A percentile compares a stretch with the other conserved stretches of the same genome.
phyloP scores from a whole-genome alignment of 2,329 filamentous ascomycete genomes.

The Arthrobotrys conoides region DNA sequence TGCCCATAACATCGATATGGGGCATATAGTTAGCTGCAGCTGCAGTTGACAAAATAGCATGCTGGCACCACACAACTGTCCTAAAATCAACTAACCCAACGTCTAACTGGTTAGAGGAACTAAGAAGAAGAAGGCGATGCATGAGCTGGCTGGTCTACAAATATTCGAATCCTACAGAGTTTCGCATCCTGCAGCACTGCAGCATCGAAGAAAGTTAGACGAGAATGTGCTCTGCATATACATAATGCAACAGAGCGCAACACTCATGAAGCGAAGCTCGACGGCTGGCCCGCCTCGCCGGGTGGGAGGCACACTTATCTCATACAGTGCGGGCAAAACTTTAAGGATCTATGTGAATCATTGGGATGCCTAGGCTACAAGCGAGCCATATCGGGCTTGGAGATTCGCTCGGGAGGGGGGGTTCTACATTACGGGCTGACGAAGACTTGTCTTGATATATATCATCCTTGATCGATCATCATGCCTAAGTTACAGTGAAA shows the following conservation, averaged over 20 bases:
- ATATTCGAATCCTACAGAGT: conserved; percentile 3
- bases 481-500: background rate
- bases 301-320: conserved; percentile 4
- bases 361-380: conserved; percentile 1
- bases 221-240: background rate
- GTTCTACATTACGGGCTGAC: background rate
- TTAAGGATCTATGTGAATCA: conserved; percentile 6
- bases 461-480: background rate
- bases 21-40: conserved; percentile 4
- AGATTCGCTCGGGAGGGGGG: background rate
- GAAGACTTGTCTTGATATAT: conserved; percentile 3
- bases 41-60: background rate
- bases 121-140: background rate
- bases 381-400: background rate
- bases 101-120: background rate
- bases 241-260: conserved; percentile 16
- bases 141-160: conserved; percentile 3
- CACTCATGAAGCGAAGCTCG: background rate
- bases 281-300: background rate
- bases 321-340: background rate
- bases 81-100: background rate
- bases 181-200: conserved; percentile 4
- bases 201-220: conserved; percentile 1
- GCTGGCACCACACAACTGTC: conserved; percentile 15
- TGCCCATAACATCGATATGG: conserved; percentile 9